phyloP scores from a whole-genome alignment of 2,329 filamentous ascomycete species.

The Raffaelea ambrosiae region DNA sequence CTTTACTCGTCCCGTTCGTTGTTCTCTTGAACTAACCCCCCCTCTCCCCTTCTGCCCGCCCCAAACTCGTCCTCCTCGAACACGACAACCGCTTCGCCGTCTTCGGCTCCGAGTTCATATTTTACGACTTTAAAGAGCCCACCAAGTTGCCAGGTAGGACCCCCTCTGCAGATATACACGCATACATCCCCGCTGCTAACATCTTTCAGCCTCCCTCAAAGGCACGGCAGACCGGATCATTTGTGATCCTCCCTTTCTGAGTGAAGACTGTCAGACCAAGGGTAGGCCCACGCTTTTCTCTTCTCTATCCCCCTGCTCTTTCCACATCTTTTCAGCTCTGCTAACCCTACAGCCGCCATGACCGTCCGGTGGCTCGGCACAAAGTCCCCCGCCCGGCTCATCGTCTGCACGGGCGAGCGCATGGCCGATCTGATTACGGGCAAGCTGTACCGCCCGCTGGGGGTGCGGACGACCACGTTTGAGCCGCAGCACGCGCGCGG shows the following conservation, averaged over 20 bases:
- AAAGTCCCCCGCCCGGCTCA: constrained; percentile 36
- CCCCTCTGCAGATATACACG: neutral
- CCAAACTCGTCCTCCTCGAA: constrained; percentile 60
- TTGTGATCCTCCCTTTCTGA: constrained; percentile 71
- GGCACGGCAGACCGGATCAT: constrained; percentile 61
- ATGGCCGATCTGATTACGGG: constrained; percentile 54
- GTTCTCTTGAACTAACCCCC: neutral
- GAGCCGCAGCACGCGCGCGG: constrained; percentile 62
- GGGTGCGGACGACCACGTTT: constrained; percentile 57
- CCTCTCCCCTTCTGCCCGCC: constrained; percentile 19
- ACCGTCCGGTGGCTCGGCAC: constrained; percentile 63
- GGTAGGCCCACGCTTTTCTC: constrained; percentile 29
- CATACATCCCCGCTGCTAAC: neutral
- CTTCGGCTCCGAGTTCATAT: constrained; percentile 60
- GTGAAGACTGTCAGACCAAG: constrained; percentile 74
- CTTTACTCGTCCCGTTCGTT: too few relatives aligned
- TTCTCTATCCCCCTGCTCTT: neutral
- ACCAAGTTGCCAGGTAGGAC: constrained; percentile 53
- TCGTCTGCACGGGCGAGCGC: constrained; percentile 70
- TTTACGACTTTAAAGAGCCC: constrained; percentile 66
- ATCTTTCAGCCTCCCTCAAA: constrained; percentile 34
- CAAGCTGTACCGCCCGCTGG: constrained; percentile 59
- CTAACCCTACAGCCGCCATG: constrained; percentile 48
- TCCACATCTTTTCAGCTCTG: neutral
- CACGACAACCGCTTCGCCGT: constrained; percentile 66